These are phyloP conservation scores for Herpetomonas samuelpessoai DNA, from an alignment of 208 protist genomes.

Conservation along the genomic window DNA sequence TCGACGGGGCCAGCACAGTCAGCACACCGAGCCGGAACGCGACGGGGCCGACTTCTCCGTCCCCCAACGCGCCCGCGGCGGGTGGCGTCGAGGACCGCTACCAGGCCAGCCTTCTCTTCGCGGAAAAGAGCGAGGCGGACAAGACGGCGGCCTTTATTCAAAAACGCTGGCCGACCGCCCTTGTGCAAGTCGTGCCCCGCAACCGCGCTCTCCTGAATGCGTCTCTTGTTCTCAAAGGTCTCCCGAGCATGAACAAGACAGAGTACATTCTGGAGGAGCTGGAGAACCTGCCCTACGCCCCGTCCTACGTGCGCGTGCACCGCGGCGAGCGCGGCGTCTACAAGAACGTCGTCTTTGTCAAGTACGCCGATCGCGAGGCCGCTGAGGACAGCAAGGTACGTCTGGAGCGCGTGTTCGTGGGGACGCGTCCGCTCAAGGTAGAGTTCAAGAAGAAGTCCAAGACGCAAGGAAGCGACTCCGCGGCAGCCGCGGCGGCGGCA, in stretches of 20 bases:
- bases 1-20: not conserved
- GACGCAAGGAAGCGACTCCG: slow-evolving; percentile 15
- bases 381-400: slow-evolving; percentile 89
- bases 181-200: slow-evolving; percentile 45
- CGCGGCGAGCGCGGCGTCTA: slow-evolving; percentile 79
- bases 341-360: slow-evolving; percentile 79
- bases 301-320: slow-evolving; percentile 83
- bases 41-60: not conserved
- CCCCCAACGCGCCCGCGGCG: not conserved
- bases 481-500: slow-evolving; percentile 6
- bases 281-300: slow-evolving; percentile 45
- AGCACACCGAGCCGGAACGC: not conserved
- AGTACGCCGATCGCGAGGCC: slow-evolving; percentile 91
- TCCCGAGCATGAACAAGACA: slow-evolving; percentile 66
- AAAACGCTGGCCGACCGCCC: slow-evolving; percentile 57
- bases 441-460: slow-evolving; percentile 82
- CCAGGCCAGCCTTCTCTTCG: slow-evolving; percentile 69
- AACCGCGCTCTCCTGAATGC: slow-evolving; percentile 59
- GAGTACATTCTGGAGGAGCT: slow-evolving; percentile 63
- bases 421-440: slow-evolving; percentile 56
- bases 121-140: slow-evolving; percentile 68
- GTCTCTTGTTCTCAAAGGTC: slow-evolving; percentile 78
- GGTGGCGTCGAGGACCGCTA: slow-evolving; percentile 24
- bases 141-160: slow-evolving; percentile 46
- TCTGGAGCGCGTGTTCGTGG: slow-evolving; percentile 65